These are phyloP conservation scores for Lactifluus piperatus DNA, from an alignment of 768 basidiomycete genomes.

Conservation along the genomic window DNA sequence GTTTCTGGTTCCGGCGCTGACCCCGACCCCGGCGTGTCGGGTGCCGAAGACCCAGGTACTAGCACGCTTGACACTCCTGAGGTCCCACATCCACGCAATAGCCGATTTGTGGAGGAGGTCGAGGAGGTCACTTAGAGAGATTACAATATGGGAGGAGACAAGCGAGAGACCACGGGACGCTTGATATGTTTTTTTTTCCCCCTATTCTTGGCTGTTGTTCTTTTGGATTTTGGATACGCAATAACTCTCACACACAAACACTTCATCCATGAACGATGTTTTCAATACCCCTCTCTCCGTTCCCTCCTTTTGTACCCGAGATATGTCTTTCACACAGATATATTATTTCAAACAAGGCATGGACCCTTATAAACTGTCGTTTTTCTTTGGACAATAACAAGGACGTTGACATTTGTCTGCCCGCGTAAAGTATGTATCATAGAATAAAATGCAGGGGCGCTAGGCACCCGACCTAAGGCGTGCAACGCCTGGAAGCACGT, in stretches of 20 bases:
- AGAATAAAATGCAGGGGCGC: background rate
- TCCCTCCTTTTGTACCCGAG: background rate
- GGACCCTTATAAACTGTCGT: background rate
- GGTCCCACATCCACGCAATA: constrained; percentile 4
- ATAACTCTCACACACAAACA: too few relatives aligned
- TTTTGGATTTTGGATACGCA: too few relatives aligned
- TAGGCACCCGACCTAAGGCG: background rate
- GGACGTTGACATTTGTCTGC: background rate
- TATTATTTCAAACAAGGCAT: background rate
- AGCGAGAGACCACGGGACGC: too few relatives aligned
- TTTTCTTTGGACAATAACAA: background rate
- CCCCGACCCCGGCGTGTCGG: background rate
- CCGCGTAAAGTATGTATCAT: too few relatives aligned
- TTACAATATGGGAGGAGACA: too few relatives aligned
- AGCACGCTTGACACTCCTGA: background rate
- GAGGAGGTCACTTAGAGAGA: too few relatives aligned
- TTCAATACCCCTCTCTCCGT: too few relatives aligned
- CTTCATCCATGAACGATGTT: background rate
- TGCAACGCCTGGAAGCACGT: too few relatives aligned
- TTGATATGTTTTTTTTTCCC: too few relatives aligned
- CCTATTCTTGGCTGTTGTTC: too few relatives aligned
- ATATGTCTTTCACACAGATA: background rate
- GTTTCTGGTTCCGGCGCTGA: background rate
- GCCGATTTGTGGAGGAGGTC: constrained; percentile 19
- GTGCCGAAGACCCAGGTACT: background rate